phyloP scores from a whole-genome alignment of 73 alveolate genomes.

The Blepharisma japonicum region DNA sequence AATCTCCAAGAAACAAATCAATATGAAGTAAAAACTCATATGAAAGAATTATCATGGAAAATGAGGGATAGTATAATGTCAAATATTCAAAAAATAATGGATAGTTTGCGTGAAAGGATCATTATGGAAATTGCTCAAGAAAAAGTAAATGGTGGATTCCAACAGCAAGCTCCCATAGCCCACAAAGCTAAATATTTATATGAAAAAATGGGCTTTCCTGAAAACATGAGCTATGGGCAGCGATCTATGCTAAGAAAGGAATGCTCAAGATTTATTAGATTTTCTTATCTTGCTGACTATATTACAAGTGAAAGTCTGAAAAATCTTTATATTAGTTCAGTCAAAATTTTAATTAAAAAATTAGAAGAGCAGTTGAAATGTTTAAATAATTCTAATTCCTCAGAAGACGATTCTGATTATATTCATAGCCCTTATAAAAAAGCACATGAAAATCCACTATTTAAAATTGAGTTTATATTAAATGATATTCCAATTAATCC shows the following conservation, averaged over 20 bases:
- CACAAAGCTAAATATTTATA: constrained; percentile 56
- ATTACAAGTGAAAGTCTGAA: constrained; percentile 68
- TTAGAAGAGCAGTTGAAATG: neutral
- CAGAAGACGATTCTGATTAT: constrained; percentile 29
- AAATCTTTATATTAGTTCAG: constrained; percentile 65
- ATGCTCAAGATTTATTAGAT: constrained; percentile 77
- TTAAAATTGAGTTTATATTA: constrained; percentile 42
- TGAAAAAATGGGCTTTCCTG: constrained; percentile 86
- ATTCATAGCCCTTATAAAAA: constrained; percentile 36
- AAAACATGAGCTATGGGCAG: constrained; percentile 85
- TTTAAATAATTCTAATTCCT: constrained; percentile 37
- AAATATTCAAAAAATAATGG: constrained; percentile 66
- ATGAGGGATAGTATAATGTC: constrained; percentile 59
- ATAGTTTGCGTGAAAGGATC: constrained; percentile 59
- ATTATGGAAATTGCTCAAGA: constrained; percentile 61
- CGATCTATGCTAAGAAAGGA: constrained; percentile 80
- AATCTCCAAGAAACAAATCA: constrained; percentile 43
- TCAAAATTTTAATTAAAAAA: constrained; percentile 50
- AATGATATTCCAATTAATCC: constrained; percentile 37
- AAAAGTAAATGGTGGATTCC: constrained; percentile 44
- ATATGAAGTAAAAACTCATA: constrained; percentile 47
- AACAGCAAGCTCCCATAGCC: constrained; percentile 37
- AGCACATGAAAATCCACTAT: constrained; percentile 48
- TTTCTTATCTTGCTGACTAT: constrained; percentile 77
- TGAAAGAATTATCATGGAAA: constrained; percentile 42